A percentile compares a stretch with the other conserved stretches of the same genome.
Evolutionary conservation across 495 filamentous ascomycete species (phyloP).

Genomic region (Aspergillus wentii): DNA sequence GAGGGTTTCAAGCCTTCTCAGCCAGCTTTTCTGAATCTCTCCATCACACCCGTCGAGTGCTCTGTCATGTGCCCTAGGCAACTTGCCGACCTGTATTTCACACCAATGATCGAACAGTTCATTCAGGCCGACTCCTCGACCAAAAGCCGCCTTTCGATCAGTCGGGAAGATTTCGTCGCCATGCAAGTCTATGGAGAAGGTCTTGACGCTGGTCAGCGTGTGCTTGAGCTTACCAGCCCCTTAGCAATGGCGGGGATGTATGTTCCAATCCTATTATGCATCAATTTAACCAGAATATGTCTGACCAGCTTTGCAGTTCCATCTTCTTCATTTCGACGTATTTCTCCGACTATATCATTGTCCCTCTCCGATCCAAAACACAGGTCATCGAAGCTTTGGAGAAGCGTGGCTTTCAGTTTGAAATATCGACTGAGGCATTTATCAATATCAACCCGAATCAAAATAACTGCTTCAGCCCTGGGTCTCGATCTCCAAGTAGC

Average conservation of each 20-base stretch:
- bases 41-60: conserved; percentile 87
- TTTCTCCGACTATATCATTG: conserved; percentile 94
- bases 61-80: conserved; percentile 80
- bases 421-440: conserved; percentile 65
- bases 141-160: conserved; percentile 60
- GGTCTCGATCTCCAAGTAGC: conserved; percentile 19
- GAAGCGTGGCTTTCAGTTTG: conserved; percentile 77
- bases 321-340: conserved; percentile 99
- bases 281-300: no score
- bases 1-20: conserved; percentile 32
- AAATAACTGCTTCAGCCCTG: conserved; percentile 20
- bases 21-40: conserved; percentile 88
- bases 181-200: conserved; percentile 85
- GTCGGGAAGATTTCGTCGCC: conserved; percentile 77
- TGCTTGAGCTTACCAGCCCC: conserved; percentile 86
- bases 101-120: conserved; percentile 55
- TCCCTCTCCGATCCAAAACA: conserved; percentile 66
- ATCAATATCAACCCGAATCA: conserved; percentile 43
- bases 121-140: conserved; percentile 21
- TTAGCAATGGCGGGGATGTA: conserved; percentile 88
- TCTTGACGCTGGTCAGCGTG: conserved; percentile 88
- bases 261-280: no score
- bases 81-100: conserved; percentile 68
- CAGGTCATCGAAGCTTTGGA: conserved; percentile 74
- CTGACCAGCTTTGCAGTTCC: conserved; percentile 49